Evolutionary conservation across 352 stramenopile genomes (phyloP), one percentile per base, ranked within the genome.

Genomic region (Pythium phragmiticola): DNA sequence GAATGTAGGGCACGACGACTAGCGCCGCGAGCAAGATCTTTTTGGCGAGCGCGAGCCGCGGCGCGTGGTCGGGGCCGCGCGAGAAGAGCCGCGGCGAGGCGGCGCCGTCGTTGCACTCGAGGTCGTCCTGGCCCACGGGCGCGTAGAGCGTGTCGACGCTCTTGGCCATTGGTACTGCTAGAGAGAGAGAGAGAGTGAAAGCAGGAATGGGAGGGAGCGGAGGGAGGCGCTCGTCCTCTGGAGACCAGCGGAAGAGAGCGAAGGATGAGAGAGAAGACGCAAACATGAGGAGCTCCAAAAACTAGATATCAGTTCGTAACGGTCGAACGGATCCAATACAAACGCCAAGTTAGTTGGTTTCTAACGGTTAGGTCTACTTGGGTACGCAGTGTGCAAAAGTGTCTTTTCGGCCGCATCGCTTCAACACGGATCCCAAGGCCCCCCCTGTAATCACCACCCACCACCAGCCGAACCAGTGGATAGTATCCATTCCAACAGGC

Each of bases 111-210:
- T 68, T 71, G 74, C 55, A 73, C 61, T 90, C 79, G 57, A 86
- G 74, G 52, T 90, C 82, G 43, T 90, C 79, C 67, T 90, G 82
- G 39, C 72, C 73, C 46, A 90, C 74, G 50, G 79, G 85, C 63
- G 82, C 80, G 73, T 90, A 90, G 50, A 90, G 62, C 58, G 62
- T 74, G 60, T 83, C 74, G 66, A 59, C 63, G 55, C 54, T 37
- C 37, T 63, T 69, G 36, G 48, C 56, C 63, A 69, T 69, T 28
- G 9, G 53, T 39, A 11, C 34, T 39, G 34, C 11, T 3, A 13
- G 34, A 13, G 7, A 13, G 17, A 2, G 12, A 34, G 52, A 37
- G 43, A 21, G 28, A n/a, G 57, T 19, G 42, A 53, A 39, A 47
- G 23, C 19, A 34, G 28, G 28, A 43, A 23, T 39, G 60, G 60